Percentiles rank a stretch among this genome's conserved stretches.
These are phyloP conservation scores for Pilasporangium apinafurcum DNA, from an alignment of 352 stramenopile genomes.

Conservation along the genomic window DNA sequence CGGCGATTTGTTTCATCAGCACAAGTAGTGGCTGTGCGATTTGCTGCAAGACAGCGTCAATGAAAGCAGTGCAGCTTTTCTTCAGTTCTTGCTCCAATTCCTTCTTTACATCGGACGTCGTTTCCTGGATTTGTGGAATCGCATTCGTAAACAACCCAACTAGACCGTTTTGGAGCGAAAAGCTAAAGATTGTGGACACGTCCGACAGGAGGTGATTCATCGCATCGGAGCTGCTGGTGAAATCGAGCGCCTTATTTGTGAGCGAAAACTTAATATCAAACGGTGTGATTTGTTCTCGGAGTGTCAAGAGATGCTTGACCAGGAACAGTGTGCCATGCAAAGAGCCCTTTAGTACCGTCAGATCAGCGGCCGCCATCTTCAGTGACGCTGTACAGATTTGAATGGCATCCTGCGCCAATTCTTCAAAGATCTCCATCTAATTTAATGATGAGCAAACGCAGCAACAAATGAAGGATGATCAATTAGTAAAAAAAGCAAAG, in stretches of 20 bases:
- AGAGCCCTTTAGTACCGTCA: slow-evolving; percentile 36
- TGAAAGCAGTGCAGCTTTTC: slow-evolving; percentile 73
- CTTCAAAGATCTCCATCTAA: slow-evolving; percentile 82
- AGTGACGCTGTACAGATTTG: slow-evolving; percentile 71
- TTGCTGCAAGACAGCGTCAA: slow-evolving; percentile 66
- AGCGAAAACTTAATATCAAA: slow-evolving; percentile 81
- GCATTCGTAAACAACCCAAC: slow-evolving; percentile 57
- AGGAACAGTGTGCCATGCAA: slow-evolving; percentile 73
- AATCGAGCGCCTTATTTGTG: slow-evolving; percentile 66
- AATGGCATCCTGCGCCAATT: slow-evolving; percentile 79
- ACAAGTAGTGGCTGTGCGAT: slow-evolving; percentile 43
- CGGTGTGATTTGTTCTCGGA: slow-evolving; percentile 80
- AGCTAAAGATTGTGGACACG: slow-evolving; percentile 52
- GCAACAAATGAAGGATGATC: background rate
- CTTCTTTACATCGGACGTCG: slow-evolving; percentile 73
- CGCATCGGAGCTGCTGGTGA: slow-evolving; percentile 67
- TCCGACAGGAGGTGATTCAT: slow-evolving; percentile 69
- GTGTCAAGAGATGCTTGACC: slow-evolving; percentile 75
- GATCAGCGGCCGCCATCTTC: slow-evolving; percentile 66
- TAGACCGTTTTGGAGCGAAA: slow-evolving; percentile 52
- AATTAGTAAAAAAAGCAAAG: background rate
- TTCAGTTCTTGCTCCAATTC: slow-evolving; percentile 75
- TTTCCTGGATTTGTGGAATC: slow-evolving; percentile 76
- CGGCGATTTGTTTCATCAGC: slow-evolving; percentile 63
- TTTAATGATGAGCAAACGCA: background rate